Evolutionary conservation across 495 filamentous ascomycete genomes (phyloP), one percentile per base, ranked within the genome.

Genomic region (Neurospora sp.): DNA sequence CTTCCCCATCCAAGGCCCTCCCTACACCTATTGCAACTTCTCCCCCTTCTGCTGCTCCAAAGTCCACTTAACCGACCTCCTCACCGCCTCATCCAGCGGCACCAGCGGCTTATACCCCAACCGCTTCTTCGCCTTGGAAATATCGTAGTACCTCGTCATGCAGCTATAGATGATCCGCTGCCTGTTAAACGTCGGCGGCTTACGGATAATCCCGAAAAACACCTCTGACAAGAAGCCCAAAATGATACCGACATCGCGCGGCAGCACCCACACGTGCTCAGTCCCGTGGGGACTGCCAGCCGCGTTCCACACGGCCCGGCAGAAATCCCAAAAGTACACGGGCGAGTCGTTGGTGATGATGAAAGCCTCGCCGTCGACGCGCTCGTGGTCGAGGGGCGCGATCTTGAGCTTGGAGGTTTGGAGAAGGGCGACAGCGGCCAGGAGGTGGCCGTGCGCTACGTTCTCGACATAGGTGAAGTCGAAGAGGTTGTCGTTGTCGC

Each of bases 281-380:
- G 89, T 87, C 68, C 91, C 87, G 53, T 88, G 84, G 41, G 85
- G 81, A n/a, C 87, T 87, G 44, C 90, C 89, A 14, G 88, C 89
- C n/a, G 89, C 84, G 7, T 85, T 87, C 94, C 94, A 98, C 40
- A 95, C 87, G 45, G 88, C 86, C 45, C 93, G 90, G 42, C 90
- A 87, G 77, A 95, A 91, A 79, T 99, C 96, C 95, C 95, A 99
- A 86, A 99, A 99, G 79, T 97, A 97, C 31, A 97, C 85, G 1
- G 96, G 96, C 71, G 87, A 85, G 78, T 92, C 94, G 81, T 99
- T 98, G 73, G 96, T 98, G 81, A 99, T 91, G 80, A 97, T 88
- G 88, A 98, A 99, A 31, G 92, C 91, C 81, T 98, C 94, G 45
- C 96, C 96, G 78, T 98, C 96, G 14, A 97, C 93, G 38, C 85